Evolutionary conservation across 2,329 filamentous ascomycete genomes (phyloP), one percentile per base, ranked within the genome.

Genomic region (Aspergillus alliaceus): DNA sequence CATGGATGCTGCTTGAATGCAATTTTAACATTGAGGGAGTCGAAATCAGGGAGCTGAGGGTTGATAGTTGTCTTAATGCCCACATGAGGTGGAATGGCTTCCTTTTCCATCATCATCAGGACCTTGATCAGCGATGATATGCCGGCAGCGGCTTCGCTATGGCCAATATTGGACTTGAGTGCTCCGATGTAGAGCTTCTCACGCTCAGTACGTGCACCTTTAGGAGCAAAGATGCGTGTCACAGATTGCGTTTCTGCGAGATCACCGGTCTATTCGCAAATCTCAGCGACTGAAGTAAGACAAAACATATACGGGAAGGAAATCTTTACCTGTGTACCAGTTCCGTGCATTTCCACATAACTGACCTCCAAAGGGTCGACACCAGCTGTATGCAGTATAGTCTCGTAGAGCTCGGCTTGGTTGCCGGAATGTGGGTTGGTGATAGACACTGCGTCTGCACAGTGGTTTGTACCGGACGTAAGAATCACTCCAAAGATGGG

Each of bases 371-470:
- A 60, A 11, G 77, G 75, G 27, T 70, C 63, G 2, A 79, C 62
- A 5, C 69, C 70, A 15, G 74, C 72, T 6, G 69, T 56, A 14
- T 67, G 67, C n/a, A 79, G 61, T 4, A 78, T 66, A 56, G 74
- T 67, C 29, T 69, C 64, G 48, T 72, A 75, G 34, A 75, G 65
- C n/a, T 68, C 67, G 5, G 64, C 60, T 48, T 79, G 76, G 8
- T 75, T 69, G 7, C 69, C 72, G 11, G 69, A 72, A 51, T 76
- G 75, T 6, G 77, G 76, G 48, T 73, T 72, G 1, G 77, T 79
- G 57, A 79, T 79, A 3, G 73, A 77, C 6, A 71, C 68, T 3
- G 76, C 87, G 62, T 75, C 66, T 0, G 70, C 70, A 2, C 74
- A 78, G 55, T 82, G 77, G 54, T 82, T 82, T 2, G 74, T 79